Evolutionary conservation across 768 basidiomycete genomes (phyloP).

Genomic region (Boletus pseudo-olivaceus): DNA sequence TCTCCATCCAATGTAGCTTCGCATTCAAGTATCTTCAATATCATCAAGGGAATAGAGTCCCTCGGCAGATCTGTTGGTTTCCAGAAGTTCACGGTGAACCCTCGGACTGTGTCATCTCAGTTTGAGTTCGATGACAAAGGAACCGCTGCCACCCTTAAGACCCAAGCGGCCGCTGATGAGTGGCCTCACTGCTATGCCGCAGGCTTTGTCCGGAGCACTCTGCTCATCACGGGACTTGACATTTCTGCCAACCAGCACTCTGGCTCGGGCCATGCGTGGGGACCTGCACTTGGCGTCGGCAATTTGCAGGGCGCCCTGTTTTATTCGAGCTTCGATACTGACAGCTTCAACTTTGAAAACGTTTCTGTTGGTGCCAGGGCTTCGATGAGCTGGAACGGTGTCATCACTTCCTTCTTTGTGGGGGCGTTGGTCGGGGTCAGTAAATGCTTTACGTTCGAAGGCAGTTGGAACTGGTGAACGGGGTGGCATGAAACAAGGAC

Average conservation of each 20-base stretch:
- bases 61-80: constrained; percentile 2
- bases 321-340: background rate
- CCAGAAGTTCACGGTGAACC: background rate
- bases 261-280: background rate
- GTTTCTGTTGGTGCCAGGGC: background rate
- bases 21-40: background rate
- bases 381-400: background rate
- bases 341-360: background rate
- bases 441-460: background rate
- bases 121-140: too few relatives aligned
- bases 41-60: constrained; percentile 1
- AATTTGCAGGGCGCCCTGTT: background rate
- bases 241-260: background rate
- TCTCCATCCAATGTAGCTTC: background rate
- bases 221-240: background rate
- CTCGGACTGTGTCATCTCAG: background rate
- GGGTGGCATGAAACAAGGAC: background rate
- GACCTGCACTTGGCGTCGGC: background rate
- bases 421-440: background rate
- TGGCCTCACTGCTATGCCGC: background rate
- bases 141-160: background rate
- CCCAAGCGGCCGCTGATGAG: background rate
- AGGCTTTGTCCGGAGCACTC: background rate
- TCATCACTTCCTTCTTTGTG: background rate
- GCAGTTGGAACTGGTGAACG: background rate